These are phyloP conservation scores for Trametes polyzona DNA, from an alignment of 1,284 basidiomycete species.

Conservation along the genomic window DNA sequence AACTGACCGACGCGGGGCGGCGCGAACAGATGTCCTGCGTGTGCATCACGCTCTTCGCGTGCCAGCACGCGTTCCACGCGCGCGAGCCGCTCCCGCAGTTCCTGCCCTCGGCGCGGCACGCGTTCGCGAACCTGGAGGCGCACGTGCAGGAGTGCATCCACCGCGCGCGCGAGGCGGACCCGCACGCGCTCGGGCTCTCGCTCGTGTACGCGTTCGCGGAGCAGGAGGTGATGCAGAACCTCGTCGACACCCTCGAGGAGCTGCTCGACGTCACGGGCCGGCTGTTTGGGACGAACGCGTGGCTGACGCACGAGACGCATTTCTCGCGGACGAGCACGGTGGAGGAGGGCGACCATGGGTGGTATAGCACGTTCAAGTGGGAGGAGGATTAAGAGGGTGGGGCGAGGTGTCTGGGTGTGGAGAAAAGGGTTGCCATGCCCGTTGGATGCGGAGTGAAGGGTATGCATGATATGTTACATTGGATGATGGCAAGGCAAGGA, in stretches of 20 bases:
- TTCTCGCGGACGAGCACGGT: conserved; percentile 29
- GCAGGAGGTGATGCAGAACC: conserved; percentile 45
- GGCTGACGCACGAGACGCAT: conserved; percentile 39
- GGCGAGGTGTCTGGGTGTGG: neutral
- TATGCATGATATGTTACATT: too few relatives aligned
- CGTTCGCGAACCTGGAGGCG: conserved; percentile 41
- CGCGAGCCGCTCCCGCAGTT: conserved; percentile 55
- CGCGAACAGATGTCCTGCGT: conserved; percentile 49
- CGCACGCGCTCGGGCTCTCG: conserved; percentile 41
- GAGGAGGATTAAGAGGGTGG: conserved; percentile 20
- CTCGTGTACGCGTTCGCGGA: conserved; percentile 51
- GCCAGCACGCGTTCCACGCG: conserved; percentile 53
- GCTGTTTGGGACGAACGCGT: conserved; percentile 51
- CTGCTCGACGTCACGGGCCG: conserved; percentile 45
- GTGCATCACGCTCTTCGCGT: conserved; percentile 52
- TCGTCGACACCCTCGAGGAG: conserved; percentile 49
- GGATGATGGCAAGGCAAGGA: too few relatives aligned
- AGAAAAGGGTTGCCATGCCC: neutral
- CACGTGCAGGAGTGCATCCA: conserved; percentile 43
- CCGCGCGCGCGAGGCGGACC: conserved; percentile 35
- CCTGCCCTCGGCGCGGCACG: conserved; percentile 50
- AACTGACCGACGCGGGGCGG: neutral
- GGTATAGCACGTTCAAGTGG: conserved; percentile 35
- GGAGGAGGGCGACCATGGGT: conserved; percentile 32
- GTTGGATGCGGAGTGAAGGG: too few relatives aligned